These are phyloP conservation scores for Benincasa hispida DNA, from an alignment of 306 rosid genomes.

Conservation along the genomic window DNA sequence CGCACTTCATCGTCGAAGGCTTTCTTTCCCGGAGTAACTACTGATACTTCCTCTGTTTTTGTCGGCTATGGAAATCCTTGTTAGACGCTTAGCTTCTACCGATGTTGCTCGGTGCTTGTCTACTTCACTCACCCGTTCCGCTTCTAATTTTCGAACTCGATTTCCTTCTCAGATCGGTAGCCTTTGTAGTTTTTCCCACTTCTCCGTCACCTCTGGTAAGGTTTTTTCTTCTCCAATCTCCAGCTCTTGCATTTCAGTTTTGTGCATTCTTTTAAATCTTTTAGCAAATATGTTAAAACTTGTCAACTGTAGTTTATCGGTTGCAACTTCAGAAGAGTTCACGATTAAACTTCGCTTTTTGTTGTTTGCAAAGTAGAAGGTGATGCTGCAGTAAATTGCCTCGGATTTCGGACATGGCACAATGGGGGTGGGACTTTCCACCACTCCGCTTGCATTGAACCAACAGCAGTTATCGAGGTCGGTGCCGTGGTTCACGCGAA, in stretches of 20 bases:
- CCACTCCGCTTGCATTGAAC: conserved; percentile 47
- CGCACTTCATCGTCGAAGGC: background rate
- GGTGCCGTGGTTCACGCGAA: conserved; percentile 70
- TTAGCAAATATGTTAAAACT: background rate
- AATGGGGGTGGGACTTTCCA: conserved; percentile 80
- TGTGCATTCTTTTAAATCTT: background rate
- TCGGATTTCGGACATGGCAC: conserved; percentile 48
- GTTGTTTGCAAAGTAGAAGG: conserved; percentile 20
- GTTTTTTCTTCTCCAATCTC: background rate
- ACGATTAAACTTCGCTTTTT: too few species aligned
- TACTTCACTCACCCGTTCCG: background rate
- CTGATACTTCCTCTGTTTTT: background rate
- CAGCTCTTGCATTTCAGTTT: background rate
- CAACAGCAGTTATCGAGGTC: conserved; percentile 51
- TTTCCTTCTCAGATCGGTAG: background rate
- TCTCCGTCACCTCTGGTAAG: background rate
- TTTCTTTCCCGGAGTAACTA: background rate
- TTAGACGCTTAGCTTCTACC: background rate
- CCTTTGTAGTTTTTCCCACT: background rate
- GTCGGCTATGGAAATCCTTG: background rate
- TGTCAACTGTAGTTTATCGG: background rate
- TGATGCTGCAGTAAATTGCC: conserved; percentile 10
- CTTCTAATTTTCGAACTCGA: background rate
- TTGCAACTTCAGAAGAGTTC: background rate
- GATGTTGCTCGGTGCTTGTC: background rate